Percentiles rank a stretch among this genome's conserved stretches.
Evolutionary conservation across 2,329 filamentous ascomycete genomes (phyloP).

Genomic region (Drechslerella stenobrocha): DNA sequence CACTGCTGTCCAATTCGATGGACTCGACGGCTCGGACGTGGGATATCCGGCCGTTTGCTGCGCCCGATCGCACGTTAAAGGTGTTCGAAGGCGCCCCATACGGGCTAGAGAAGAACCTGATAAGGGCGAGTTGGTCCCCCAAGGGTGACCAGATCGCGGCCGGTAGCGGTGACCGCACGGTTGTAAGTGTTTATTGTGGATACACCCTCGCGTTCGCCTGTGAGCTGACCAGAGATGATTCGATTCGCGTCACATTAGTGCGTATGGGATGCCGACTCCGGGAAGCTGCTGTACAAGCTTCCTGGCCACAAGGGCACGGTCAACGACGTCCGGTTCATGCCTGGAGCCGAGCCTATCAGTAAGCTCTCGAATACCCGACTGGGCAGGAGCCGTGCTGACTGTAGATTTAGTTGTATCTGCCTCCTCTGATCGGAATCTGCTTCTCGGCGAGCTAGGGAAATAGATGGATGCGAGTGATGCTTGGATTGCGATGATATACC

Average conservation of each 20-base stretch:
- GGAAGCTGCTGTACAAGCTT: conserved; percentile 89
- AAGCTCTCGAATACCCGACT: conserved; percentile 58
- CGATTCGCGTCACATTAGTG: conserved; percentile 20
- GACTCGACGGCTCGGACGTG: conserved; percentile 92
- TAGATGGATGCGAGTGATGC: conserved; percentile 17
- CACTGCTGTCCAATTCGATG: conserved; percentile 86
- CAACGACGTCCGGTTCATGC: conserved; percentile 90
- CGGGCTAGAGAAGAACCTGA: conserved; percentile 87
- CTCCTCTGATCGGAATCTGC: conserved; percentile 82
- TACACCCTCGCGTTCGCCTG: not conserved
- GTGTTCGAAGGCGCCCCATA: conserved; percentile 78
- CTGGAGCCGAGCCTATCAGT: conserved; percentile 82
- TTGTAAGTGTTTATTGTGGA: conserved; percentile 61
- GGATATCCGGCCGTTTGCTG: conserved; percentile 94
- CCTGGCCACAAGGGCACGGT: conserved; percentile 94
- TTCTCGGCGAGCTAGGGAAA: conserved; percentile 72
- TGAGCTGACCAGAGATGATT: not conserved
- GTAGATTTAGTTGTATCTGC: conserved; percentile 73
- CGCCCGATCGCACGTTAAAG: conserved; percentile 66
- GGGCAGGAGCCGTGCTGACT: conserved; percentile 4
- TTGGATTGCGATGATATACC: not conserved
- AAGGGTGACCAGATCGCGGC: conserved; percentile 84
- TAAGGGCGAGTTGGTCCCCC: conserved; percentile 85
- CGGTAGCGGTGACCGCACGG: conserved; percentile 85
- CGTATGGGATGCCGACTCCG: conserved; percentile 85